Evolutionary conservation across 352 stramenopile species (phyloP), one percentile per base, ranked within the genome.

Genomic region (Globisporangium rhizosaccharum): DNA sequence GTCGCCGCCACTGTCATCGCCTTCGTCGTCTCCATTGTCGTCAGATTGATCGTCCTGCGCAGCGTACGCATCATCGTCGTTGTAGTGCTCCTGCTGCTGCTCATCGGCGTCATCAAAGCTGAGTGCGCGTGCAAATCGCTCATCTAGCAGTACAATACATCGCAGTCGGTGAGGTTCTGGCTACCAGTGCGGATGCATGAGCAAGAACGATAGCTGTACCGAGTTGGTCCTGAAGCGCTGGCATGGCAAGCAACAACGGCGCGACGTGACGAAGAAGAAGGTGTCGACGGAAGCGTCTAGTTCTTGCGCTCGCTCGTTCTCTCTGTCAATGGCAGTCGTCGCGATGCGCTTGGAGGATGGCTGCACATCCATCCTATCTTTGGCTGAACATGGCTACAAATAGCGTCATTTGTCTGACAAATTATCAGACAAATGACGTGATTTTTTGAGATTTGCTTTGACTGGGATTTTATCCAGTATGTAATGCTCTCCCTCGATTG

Each of bases 171-270:
- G 41, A 15, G 44, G 25, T 53, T n/a, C 8, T 33, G 3, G 10
- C 11, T 36, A n/a, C 56, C 56, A 5, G 56, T 33, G 26, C 10
- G 50, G 15, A 25, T 26, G 52, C 28, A 30, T 33, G 41, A 17
- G 48, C 26, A 41, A 39, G 33, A n/a, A 1, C 17, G 15, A 28
- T n/a, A 28, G 36, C 26, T 60, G 9, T 52, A 85, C 75, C 66
- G 23, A 85, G 59, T 56, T 79, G 63, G 37, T 79, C 73, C 28
- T 76, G 69, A 25, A 78, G 57, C 57, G 67, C 65, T 17, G 68
- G 70, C 75, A 82, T 85, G 17, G 49, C 30, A 8, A 23, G 9
- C 7, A 28, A 4, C 47, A 25, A 23, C 20, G 36, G n/a, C 18
- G n/a, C 20, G 3, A 18, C 25, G 11, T 7, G 12, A 12, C 20